Base-by-base conservation (phyloP, 352 stramenopile species). In the Pythium chondricola region DNA sequence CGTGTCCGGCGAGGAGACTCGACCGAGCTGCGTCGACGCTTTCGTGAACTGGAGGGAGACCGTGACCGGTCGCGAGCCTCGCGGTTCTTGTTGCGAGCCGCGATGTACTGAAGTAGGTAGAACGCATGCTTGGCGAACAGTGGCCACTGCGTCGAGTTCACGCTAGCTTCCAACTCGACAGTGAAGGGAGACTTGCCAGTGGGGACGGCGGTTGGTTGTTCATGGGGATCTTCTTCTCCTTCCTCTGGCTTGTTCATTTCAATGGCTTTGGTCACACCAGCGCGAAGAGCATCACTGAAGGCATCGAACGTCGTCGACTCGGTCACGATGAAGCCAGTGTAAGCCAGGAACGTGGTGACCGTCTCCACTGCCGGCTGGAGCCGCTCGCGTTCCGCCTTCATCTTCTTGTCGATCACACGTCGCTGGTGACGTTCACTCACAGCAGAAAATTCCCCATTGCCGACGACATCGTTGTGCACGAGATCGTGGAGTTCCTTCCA, bases 201-300 rank as follows among this genome's bases (percentile, higher is more conserved):
- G 13, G 48, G 46, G 10, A 17, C 29, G 10, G 47, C 45, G 10
- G 52, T 55, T 7, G 30, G 44, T 16, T 45, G 32, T 5, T 25
- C 18, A 16, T 61, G 26, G 42, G 18, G 14, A 50, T 21, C 53
- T 61, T 82, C 77, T 38, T 88, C 77, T 5, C 77, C 75, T 54
- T 89, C 73, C 48, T 89, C 74, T 17, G 67, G 62, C 13, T 71
- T 65, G 25, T 82, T 83, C 6, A 50, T 64, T 3, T 85, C 69
- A 18, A 83, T 40, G 7, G 43, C 37, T 4, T 49, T 24, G 10
- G 54, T 36, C 4, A 85, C 63, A 9, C 73, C 66, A 27, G 43
- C 56, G 16, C 63, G 52, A 2, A 87, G 44, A 2, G 60, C 68
- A 11, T 56, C 45, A 1, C 29, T 35, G 48, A 80, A 87, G 0